These are phyloP conservation scores for Pseudocercospora crystallina DNA, from an alignment of 2,329 filamentous ascomycete species.

Conservation along the genomic window DNA sequence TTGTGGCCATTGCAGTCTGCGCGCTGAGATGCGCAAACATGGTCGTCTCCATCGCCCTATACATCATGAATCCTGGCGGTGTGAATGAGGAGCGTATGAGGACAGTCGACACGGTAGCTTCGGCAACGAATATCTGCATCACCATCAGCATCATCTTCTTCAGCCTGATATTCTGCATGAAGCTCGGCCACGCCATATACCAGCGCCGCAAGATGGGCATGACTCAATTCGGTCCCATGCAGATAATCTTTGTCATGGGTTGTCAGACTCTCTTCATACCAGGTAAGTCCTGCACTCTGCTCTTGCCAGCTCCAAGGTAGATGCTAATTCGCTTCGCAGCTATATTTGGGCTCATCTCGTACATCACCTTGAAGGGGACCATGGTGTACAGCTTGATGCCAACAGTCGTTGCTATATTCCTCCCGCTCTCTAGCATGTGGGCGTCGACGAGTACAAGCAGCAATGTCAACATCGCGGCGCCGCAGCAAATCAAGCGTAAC, in stretches of 20 bases:
- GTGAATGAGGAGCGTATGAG: conserved; percentile 13
- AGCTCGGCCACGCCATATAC: conserved; percentile 59
- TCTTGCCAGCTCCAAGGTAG: no score
- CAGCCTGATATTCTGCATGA: conserved; percentile 60
- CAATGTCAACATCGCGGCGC: conserved; percentile 27
- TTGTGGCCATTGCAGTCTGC: conserved; percentile 53
- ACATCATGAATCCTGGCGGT: conserved; percentile 23
- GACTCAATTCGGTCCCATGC: conserved; percentile 63
- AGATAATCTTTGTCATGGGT: conserved; percentile 67
- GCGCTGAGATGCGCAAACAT: conserved; percentile 55
- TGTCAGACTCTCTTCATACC: conserved; percentile 66
- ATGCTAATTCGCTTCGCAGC: conserved; percentile 41
- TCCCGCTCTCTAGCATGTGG: conserved; percentile 68
- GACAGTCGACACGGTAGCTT: conserved; percentile 42
- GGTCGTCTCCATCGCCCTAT: conserved; percentile 45
- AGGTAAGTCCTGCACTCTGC: conserved; percentile 44
- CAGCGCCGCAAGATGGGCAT: conserved; percentile 58
- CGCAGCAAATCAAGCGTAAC: conserved; percentile 21
- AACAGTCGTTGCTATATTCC: conserved; percentile 60
- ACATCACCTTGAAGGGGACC: conserved; percentile 46
- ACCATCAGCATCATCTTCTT: conserved; percentile 62
- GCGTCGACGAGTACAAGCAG: conserved; percentile 45
- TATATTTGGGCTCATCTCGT: conserved; percentile 61
- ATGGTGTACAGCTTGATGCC: conserved; percentile 57
- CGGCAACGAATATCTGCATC: conserved; percentile 51